phyloP scores from a whole-genome alignment of 768 basidiomycete species.

The Lyophyllum semitale region DNA sequence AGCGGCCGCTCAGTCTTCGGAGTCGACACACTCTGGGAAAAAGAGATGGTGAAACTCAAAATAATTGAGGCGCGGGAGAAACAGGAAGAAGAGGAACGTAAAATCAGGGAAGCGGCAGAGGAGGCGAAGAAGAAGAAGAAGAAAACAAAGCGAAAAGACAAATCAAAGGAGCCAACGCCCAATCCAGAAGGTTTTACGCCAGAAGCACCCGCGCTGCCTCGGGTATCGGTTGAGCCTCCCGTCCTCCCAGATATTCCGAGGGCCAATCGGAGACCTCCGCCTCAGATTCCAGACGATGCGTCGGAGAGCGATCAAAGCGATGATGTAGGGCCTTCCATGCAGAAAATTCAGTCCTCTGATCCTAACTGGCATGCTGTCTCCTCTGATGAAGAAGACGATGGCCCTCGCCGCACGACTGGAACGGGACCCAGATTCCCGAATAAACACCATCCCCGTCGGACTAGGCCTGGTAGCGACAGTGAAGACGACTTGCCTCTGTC shows the following conservation, averaged over 20 bases:
- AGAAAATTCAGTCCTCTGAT: constrained; percentile 13
- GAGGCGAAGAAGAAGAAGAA: constrained; percentile 50
- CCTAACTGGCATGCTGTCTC: constrained; percentile 53
- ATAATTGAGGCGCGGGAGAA: constrained; percentile 74
- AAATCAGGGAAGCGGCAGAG: constrained; percentile 45
- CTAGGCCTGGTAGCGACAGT: constrained; percentile 49
- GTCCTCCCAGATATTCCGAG: constrained; percentile 46
- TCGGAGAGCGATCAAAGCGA: constrained; percentile 59
- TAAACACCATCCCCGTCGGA: constrained; percentile 21
- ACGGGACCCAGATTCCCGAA: constrained; percentile 54
- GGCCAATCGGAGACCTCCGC: constrained; percentile 38
- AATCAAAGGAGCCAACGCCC: constrained; percentile 18
- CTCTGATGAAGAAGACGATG: constrained; percentile 64
- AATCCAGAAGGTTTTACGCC: constrained; percentile 13
- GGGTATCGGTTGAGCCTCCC: constrained; percentile 41
- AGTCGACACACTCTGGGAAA: constrained; percentile 91
- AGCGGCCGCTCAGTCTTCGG: constrained; percentile 85
- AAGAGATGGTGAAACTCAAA: constrained; percentile 79
- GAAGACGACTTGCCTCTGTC: constrained; percentile 83
- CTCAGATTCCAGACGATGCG: constrained; percentile 42
- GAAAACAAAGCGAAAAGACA: constrained; percentile 47
- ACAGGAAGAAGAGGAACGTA: constrained; percentile 53
- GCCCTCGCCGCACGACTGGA: constrained; percentile 58
- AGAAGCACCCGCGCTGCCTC: constrained; percentile 21
- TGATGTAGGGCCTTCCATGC: constrained; percentile 19